phyloP scores from a whole-genome alignment of 2,329 filamentous ascomycete genomes.

The Penicillium janthinellum region DNA sequence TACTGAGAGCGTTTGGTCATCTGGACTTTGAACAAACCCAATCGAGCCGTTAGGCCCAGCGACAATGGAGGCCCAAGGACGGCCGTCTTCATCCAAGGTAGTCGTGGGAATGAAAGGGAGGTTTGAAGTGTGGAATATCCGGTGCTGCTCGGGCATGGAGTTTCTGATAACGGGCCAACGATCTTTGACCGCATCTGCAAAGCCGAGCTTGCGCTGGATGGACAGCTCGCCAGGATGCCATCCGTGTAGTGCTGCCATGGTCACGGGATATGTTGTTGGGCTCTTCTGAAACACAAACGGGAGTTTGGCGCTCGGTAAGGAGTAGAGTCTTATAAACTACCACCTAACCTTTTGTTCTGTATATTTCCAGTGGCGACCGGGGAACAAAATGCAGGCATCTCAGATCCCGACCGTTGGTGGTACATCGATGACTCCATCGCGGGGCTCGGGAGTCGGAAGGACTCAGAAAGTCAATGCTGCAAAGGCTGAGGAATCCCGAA shows the following conservation, averaged over 20 bases:
- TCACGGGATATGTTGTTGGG: background rate
- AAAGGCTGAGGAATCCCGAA: background rate
- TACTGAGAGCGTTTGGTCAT: slow-evolving; percentile 4
- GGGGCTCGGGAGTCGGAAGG: background rate
- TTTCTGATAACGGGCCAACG: slow-evolving; percentile 11
- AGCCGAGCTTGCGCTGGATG: slow-evolving; percentile 22
- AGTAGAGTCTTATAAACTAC: background rate
- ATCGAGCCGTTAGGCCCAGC: slow-evolving; percentile 17
- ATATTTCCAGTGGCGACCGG: background rate
- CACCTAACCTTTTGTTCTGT: background rate
- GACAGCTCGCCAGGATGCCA: slow-evolving; percentile 25
- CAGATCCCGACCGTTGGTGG: too few species aligned
- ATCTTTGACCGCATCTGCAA: slow-evolving; percentile 18
- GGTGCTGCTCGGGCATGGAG: slow-evolving; percentile 23
- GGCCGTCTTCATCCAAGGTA: slow-evolving; percentile 20
- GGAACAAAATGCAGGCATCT: background rate
- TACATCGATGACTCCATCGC: background rate
- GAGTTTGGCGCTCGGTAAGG: background rate
- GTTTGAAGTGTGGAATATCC: slow-evolving; percentile 24
- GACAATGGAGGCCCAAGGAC: slow-evolving; percentile 24
- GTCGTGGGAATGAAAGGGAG: slow-evolving; percentile 22
- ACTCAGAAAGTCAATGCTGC: too few species aligned
- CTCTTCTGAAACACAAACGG: background rate
- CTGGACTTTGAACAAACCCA: slow-evolving; percentile 21
- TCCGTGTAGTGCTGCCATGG: slow-evolving; percentile 16